phyloP scores from a whole-genome alignment of 1,284 basidiomycete genomes.

The Rhodotorula sp. region DNA sequence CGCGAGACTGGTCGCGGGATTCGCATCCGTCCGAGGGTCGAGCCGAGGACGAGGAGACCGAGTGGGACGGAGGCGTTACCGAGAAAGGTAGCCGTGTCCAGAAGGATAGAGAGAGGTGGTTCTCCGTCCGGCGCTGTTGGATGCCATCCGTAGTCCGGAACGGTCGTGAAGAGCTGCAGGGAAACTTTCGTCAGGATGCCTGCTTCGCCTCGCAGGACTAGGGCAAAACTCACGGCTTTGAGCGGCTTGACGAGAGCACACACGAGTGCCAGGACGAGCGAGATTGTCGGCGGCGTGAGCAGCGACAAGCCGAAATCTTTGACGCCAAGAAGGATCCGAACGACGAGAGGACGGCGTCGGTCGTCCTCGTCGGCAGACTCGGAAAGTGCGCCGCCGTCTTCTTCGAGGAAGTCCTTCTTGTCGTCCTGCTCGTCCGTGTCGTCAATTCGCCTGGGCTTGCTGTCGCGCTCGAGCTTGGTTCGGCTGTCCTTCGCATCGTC shows the following conservation, averaged over 20 bases:
- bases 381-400: neutral
- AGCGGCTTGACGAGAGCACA: constrained; percentile 60
- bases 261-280: constrained; percentile 64
- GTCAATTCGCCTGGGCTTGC: neutral
- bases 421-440: neutral
- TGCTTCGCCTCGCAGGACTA: too few relatives aligned
- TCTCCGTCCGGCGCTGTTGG: constrained; percentile 69
- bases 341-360: neutral
- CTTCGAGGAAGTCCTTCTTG: neutral
- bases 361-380: neutral
- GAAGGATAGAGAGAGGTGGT: constrained; percentile 64
- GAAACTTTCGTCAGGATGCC: too few relatives aligned
- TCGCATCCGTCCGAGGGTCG: constrained; percentile 57
- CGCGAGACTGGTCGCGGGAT: constrained; percentile 38
- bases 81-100: constrained; percentile 67
- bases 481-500: neutral
- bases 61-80: constrained; percentile 70
- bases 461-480: neutral
- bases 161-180: constrained; percentile 8
- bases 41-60: constrained; percentile 70
- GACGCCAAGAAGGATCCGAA: neutral
- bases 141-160: constrained; percentile 45
- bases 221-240: constrained; percentile 56
- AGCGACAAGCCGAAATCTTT: constrained; percentile 7
- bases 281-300: constrained; percentile 58